Evolutionary conservation across 257 asterid genomes (phyloP).

Genomic region (Thymus quinquecostatus): DNA sequence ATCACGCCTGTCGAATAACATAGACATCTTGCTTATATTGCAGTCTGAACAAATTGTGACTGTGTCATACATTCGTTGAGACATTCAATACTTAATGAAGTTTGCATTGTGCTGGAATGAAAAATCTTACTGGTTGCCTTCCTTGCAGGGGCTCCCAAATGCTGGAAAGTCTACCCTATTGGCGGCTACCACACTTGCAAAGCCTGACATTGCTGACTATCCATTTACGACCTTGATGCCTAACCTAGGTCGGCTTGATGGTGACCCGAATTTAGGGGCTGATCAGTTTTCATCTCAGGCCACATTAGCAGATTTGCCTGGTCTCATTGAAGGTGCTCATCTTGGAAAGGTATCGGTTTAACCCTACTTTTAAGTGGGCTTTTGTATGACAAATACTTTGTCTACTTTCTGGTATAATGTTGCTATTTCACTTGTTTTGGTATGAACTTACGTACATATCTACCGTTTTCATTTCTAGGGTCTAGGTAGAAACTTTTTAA

Average conservation of each 20-base stretch:
- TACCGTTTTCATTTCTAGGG: slow-evolving; percentile 53
- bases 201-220: slow-evolving; percentile 97
- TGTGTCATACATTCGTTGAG: background rate
- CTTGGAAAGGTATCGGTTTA: slow-evolving; percentile 75
- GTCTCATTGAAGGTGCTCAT: slow-evolving; percentile 99
- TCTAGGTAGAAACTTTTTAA: slow-evolving; percentile 92
- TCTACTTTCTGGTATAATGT: slow-evolving; percentile 9
- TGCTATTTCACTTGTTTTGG: slow-evolving; percentile 4
- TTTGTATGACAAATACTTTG: slow-evolving; percentile 21
- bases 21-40: background rate
- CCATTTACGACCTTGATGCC: slow-evolving; percentile 99
- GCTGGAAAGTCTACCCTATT: slow-evolving; percentile 95
- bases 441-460: slow-evolving; percentile 12
- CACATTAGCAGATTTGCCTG: slow-evolving; percentile 96
- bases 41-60: background rate
- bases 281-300: slow-evolving; percentile 86
- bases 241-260: slow-evolving; percentile 91
- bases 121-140: slow-evolving; percentile 16
- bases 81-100: background rate
- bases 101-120: background rate
- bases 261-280: slow-evolving; percentile 89
- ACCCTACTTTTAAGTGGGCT: slow-evolving; percentile 32
- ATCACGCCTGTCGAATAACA: background rate
- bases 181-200: slow-evolving; percentile 87
- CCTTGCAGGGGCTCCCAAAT: slow-evolving; percentile 89